Evolutionary conservation across 2,329 filamentous ascomycete species (phyloP), one percentile per base, ranked within the genome.

Genomic region (Rutstroemia sp.): DNA sequence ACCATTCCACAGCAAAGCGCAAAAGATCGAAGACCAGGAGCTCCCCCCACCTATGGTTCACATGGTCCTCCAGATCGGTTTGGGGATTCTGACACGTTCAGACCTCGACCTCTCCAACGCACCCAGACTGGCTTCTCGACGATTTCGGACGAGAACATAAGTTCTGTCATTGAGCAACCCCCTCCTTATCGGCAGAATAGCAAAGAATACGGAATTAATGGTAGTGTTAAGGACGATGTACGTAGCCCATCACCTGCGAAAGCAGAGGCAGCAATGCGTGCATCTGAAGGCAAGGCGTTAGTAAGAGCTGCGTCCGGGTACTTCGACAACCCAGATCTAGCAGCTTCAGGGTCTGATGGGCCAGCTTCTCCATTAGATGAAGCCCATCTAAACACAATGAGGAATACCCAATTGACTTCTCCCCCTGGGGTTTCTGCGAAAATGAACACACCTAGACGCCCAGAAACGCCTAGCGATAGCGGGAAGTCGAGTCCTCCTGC

Each of bases 261-360:
- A 66, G 73, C 75, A 17, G 80, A 80, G 61, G 80, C 80, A 4
- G 73, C 84, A 65, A 83, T 85, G 77, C 76, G 81, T 39, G 72
- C 78, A 63, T 81, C 78, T 5, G 83, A 86, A 66, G 82, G 80
- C 2, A 74, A 75, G 63, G 82, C 80, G 7, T 77, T 86, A 60
- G 75, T 80, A 7, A 75, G 61, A 19, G 63, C 61, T 49, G 58
- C 62, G 10, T 63, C 61, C 9, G 50, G 50, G 8, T 21, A 54
- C 16, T 54, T 48, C 44, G 37, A 37, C 9, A 51, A 48, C 21
- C 30, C 48, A 12, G 41, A 54, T 7, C 51, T 53, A 41, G 38
- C 56, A 34, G 44, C 50, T n/a, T 45, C 37, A 14, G 30, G 17
- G 27, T 46, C 58, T 50, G 57, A 54, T 44, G 51, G 60, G 19